Base-by-base conservation (phyloP, 2,329 filamentous ascomycete genomes). In the Cadophora sp. region DNA sequence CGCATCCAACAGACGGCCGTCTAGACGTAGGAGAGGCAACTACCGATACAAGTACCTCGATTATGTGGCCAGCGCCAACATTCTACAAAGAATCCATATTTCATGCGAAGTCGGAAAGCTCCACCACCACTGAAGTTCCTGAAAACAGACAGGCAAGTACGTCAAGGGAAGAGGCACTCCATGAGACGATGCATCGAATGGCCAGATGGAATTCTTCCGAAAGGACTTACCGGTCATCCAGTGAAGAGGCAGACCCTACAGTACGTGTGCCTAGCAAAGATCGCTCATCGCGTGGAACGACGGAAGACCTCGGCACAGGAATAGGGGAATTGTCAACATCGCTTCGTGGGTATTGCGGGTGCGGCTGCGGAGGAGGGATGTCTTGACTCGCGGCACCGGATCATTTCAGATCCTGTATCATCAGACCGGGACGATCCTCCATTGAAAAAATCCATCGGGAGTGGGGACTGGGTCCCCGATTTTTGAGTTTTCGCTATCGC, bases 391-490 rank as follows among this genome's bases (percentile, higher is more conserved):
- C 22, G 31, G 56, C 31, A 19, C 31, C 56, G 31, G 56, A 43
- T 16, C 31, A 40, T n/a, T 59, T 59, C 22, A 37, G 16, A 9
- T 37, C 31, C 19, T 58, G 55, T 58, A 19, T 37, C 55, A 58
- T 31, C 55, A 58, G 19, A 58, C 37, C 55, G 29, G 55, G 55
- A 58, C 31, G 56, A 59, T 59, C 56, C 34, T 40, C 56, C 31
- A 40, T 27, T 14, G 43, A 34, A 37, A 37, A 53, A 55, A 53
- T n/a, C 31, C 16, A 12, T 24, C 37, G 14, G 22, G 22, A 59
- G 31, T 16, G 37, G 56, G 34, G 22, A 26, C 56, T 43, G 43
- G 56, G 56, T 14, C 2, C 56, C 14, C 11, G 56, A 59, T 43
- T 43, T 43, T 26, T n/a, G 43, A 9, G 43, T 59, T 59, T 37